phyloP scores from a whole-genome alignment of 2,329 filamentous ascomycete genomes.

The Colletotrichum navitas region DNA sequence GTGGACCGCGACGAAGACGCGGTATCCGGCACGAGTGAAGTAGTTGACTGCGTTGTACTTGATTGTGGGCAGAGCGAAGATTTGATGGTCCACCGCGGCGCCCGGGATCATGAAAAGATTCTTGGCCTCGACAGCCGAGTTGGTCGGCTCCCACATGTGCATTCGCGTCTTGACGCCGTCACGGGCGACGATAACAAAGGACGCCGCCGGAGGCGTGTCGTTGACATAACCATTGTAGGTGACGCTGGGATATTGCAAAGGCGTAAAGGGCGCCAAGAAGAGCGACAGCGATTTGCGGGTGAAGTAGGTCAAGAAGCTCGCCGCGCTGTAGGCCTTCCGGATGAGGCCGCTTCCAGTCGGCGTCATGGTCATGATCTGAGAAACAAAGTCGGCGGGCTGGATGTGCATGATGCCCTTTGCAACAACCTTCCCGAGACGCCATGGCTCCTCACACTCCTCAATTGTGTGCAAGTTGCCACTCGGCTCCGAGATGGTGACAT shows the following conservation, averaged over 20 bases:
- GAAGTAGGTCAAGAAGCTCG: constrained; percentile 68
- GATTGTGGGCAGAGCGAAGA: constrained; percentile 73
- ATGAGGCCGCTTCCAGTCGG: constrained; percentile 62
- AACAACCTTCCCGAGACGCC: constrained; percentile 59
- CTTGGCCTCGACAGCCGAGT: constrained; percentile 53
- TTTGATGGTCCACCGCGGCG: constrained; percentile 72
- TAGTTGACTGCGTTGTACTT: constrained; percentile 74
- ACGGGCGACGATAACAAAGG: constrained; percentile 60
- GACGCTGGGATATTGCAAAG: constrained; percentile 66
- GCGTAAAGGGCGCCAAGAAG: constrained; percentile 66
- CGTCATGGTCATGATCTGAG: constrained; percentile 66
- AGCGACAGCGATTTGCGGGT: constrained; percentile 64
- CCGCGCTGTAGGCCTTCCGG: constrained; percentile 58
- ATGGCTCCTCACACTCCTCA: constrained; percentile 53
- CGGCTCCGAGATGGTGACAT: constrained; percentile 67
- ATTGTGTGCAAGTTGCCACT: constrained; percentile 46
- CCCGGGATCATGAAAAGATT: constrained; percentile 73
- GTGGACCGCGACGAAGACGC: constrained; percentile 69
- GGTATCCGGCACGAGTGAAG: constrained; percentile 70
- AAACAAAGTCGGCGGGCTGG: constrained; percentile 64
- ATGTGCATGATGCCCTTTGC: constrained; percentile 72
- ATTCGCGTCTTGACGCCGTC: constrained; percentile 67
- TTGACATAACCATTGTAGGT: constrained; percentile 66
- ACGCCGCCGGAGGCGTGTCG: constrained; percentile 58
- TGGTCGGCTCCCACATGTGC: constrained; percentile 68